These are phyloP conservation scores for Ziziphus jujuba DNA, from an alignment of 306 rosid genomes.

Conservation along the genomic window DNA sequence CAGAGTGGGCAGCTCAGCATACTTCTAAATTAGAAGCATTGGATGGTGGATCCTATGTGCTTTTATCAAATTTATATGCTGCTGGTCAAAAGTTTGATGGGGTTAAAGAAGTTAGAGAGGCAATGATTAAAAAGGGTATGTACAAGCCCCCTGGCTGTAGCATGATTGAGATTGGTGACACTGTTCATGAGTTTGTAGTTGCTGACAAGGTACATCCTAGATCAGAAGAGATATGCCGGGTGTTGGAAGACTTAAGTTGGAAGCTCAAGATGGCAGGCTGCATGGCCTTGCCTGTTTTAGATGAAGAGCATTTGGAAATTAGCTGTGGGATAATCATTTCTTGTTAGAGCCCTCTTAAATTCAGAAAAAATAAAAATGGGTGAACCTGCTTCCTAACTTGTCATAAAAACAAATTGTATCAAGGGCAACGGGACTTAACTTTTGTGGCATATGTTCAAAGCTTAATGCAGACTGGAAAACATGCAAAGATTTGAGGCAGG, in stretches of 20 bases:
- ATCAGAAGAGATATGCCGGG: background rate
- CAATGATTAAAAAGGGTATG: background rate
- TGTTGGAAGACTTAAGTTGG: constrained; percentile 1
- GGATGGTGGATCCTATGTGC: constrained; percentile 4
- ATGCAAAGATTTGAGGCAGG: too few species aligned
- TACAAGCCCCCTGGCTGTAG: constrained; percentile 10
- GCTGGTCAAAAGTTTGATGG: constrained; percentile 1
- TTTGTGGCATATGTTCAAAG: too few species aligned
- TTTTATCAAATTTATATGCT: constrained; percentile 3
- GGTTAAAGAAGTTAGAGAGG: background rate
- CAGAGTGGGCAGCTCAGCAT: constrained; percentile 10
- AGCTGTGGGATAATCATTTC: background rate
- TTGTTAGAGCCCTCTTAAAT: background rate
- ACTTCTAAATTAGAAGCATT: constrained; percentile 1
- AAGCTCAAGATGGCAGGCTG: constrained; percentile 9
- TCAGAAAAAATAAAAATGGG: background rate
- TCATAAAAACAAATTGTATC: too few species aligned
- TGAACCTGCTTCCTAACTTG: too few species aligned
- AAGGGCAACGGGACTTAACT: too few species aligned
- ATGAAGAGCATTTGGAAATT: too few species aligned
- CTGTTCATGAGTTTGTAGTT: constrained; percentile 13
- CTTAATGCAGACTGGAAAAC: too few species aligned
- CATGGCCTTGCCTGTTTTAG: background rate
- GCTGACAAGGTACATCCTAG: background rate
- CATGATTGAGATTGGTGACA: constrained; percentile 2